Base-by-base conservation (phyloP, 1,284 basidiomycete genomes). In the Microstroma glucosiphilum region DNA sequence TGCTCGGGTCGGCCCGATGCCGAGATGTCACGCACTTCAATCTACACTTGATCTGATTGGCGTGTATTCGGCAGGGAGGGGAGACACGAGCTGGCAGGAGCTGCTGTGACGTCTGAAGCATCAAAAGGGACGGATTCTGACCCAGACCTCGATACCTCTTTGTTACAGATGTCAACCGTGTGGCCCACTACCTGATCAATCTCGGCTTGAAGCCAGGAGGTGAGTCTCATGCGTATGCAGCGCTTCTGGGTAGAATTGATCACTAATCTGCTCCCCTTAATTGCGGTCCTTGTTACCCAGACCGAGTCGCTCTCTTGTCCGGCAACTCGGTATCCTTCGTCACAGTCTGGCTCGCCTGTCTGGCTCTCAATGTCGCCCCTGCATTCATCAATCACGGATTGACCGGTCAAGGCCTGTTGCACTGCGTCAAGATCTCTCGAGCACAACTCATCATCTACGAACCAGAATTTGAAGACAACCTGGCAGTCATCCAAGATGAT, bases 361-460 rank as follows among this genome's bases (percentile, higher is more conserved):
- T 77, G 72, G 63, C 60, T 56, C 67, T 70, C 68, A 69, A 76
- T 51, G 66, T 72, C 23, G 58, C 75, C 3, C 78, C 79, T 6
- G 79, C 76, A 0, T 79, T 80, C 64, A 77, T 80, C 69, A 80
- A 80, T 69, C 74, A 72, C 67, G 73, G 73, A 56, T 65, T 80
- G 25, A 75, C 73, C 9, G 77, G 67, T 51, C 63, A 66, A 13
- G 71, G 72, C 6, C 64, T 80, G 21, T 55, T 66, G 19, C 79
- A 80, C 66, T 80, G 79, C 69, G 68, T 80, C 61, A 51, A 59
- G 0, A 69, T 78, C 40, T 69, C 75, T 9, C 51, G 61, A 2
- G 76, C 77, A 15, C 63, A 62, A 19, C 54, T 77, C 17, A 62
- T 80, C 55, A 61, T 80, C 51, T 80, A 63, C 63, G 79, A 80